Base-by-base conservation (phyloP, 2,329 filamentous ascomycete genomes). In the Neonectria neomacrospora region DNA sequence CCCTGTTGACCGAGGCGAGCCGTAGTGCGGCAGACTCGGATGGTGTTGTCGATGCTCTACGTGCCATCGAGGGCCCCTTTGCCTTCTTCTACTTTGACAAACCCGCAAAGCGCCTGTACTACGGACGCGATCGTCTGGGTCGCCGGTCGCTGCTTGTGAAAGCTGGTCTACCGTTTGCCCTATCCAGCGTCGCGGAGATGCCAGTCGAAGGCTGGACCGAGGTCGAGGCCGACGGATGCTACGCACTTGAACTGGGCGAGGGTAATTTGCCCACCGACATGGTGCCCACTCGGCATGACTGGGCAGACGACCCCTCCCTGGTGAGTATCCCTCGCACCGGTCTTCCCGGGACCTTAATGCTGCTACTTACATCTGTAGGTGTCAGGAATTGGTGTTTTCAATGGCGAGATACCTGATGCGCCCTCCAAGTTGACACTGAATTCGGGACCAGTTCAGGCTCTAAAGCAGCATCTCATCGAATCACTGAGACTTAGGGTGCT, bases 81-180 rank as follows among this genome's bases (percentile, higher is more conserved):
- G 92, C 95, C 2, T 96, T 98, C 77, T 86, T 95, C 6, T 97
- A 91, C 77, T 91, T 91, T 72, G 91, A 97, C 80, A 84, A 83
- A 16, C 72, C 76, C 10, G 81, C 85, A 56, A 81, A 81, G 10
- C 85, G 85, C 44, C 68, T 98, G 14, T 97, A 90, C 78, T 97
- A 92, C 76, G 94, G 92, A 7, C 87, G 96, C 67, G 96, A 99
- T 77, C 91, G 91, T 61, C 84, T 99, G 3, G 96, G 96, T 9
- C 86, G 96, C 61, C 87, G 96, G 52, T 98, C 96, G 14, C 81
- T 99, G 37, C 82, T 97, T 45, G 80, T 85, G 18, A 85, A 85
- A 58, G 72, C 77, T n/a, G 76, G 80, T n/a, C 67, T 73, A 0
- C 71, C 80, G 5, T 75, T 96, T 41, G 82, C 84, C 10, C 79